These are phyloP conservation scores for Marsdenia floribunda DNA, from an alignment of 257 asterid species.

Conservation along the genomic window DNA sequence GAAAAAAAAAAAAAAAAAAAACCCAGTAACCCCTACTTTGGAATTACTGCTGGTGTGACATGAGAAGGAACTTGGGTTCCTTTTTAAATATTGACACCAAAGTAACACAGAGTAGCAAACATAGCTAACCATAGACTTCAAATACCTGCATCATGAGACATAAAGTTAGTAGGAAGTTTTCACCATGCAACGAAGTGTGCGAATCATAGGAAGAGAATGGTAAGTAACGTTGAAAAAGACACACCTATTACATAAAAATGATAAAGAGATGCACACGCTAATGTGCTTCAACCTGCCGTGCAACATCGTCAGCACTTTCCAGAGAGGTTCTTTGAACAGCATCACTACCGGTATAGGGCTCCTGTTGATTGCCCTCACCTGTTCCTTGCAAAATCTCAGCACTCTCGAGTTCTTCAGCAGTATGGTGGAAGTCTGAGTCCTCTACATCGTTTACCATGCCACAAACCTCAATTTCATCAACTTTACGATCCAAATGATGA, in stretches of 20 bases:
- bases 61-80: conserved; percentile 8
- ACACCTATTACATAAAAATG: neutral
- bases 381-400: conserved; percentile 42
- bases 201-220: neutral
- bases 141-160: conserved; percentile 11
- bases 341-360: conserved; percentile 30
- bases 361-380: conserved; percentile 31
- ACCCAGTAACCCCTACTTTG: conserved; percentile 5
- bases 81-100: neutral
- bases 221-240: neutral
- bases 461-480: conserved; percentile 33
- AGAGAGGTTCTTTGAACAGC: conserved; percentile 43
- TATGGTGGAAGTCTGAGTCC: conserved; percentile 30
- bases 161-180: neutral
- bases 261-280: conserved; percentile 1
- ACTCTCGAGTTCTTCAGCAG: conserved; percentile 46
- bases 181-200: neutral
- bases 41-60: conserved; percentile 8
- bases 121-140: neutral
- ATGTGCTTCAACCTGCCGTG: conserved; percentile 35
- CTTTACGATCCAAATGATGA: conserved; percentile 21
- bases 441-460: conserved; percentile 29
- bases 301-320: conserved; percentile 51
- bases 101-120: neutral
- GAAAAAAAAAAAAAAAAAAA: conserved; percentile 5